phyloP scores from a whole-genome alignment of 1,284 basidiomycete species.

The Moesziomyces globuligerus region DNA sequence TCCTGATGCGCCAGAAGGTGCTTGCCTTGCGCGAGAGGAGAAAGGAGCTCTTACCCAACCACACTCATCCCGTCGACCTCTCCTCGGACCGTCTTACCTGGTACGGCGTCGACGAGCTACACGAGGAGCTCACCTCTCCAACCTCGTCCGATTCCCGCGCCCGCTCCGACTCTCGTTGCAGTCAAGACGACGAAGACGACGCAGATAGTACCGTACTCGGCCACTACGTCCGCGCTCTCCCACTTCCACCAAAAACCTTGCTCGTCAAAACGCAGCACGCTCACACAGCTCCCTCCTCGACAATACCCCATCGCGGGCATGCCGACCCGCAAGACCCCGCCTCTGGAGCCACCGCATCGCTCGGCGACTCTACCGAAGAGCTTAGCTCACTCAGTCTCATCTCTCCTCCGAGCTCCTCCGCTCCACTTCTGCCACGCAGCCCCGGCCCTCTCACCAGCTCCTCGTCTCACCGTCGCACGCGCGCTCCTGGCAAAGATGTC shows the following conservation, averaged over 20 bases:
- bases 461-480: conserved; percentile 2
- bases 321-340: too few species aligned
- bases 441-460: conserved; percentile 5
- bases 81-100: conserved; percentile 24
- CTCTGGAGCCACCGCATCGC: neutral
- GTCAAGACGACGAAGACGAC: conserved; percentile 21
- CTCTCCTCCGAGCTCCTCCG: too few species aligned
- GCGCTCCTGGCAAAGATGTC: neutral
- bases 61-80: too few species aligned
- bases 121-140: neutral
- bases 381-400: too few species aligned
- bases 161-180: neutral
- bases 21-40: conserved; percentile 19
- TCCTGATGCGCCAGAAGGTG: conserved; percentile 11
- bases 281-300: conserved; percentile 1
- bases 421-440: conserved; percentile 7
- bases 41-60: too few species aligned
- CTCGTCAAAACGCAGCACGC: neutral
- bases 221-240: conserved; percentile 16
- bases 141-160: neutral
- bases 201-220: conserved; percentile 36
- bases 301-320: too few species aligned
- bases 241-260: conserved; percentile 9
- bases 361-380: too few species aligned
- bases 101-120: conserved; percentile 16